Conservation (phyloP, 129 eudicot species). For the Artemisia annua region DNA sequence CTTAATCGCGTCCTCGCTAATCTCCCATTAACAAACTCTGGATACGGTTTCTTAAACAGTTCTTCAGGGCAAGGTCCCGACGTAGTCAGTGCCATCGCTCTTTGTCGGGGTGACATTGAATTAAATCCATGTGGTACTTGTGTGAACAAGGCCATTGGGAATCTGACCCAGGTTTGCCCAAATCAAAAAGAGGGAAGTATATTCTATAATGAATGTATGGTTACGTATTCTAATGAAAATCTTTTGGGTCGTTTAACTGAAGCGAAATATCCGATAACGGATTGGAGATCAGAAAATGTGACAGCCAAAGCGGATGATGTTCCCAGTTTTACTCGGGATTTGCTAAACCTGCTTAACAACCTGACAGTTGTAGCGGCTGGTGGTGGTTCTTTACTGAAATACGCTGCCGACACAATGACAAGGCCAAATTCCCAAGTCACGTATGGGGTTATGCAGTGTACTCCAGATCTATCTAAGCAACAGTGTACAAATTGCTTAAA, state of each 20-base stretch:
- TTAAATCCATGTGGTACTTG: neutral
- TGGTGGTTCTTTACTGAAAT: constrained; percentile 1
- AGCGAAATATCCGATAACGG: too few relatives aligned
- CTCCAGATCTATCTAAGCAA: constrained; percentile 6
- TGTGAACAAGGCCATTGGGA: neutral
- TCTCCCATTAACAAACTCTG: constrained; percentile 11
- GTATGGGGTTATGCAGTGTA: constrained; percentile 16
- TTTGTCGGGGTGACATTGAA: constrained; percentile 11
- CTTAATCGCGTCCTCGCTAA: neutral
- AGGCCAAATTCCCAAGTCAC: neutral
- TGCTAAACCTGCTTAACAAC: neutral
- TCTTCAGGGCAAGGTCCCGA: neutral
- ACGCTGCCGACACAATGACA: neutral
- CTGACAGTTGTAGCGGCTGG: neutral
- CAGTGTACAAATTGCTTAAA: constrained; percentile 10
- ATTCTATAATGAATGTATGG: constrained; percentile 1
- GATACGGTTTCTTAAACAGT: constrained; percentile 10
- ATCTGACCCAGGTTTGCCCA: constrained; percentile 2
- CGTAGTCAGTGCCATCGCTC: neutral
- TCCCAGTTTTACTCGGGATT: neutral
- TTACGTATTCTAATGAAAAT: neutral
- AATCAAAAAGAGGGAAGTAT: constrained; percentile 5
- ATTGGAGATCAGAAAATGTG: neutral
- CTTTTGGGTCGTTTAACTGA: neutral
- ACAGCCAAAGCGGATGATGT: too few relatives aligned